Conservation (phyloP, 306 rosid species). For the Trifolium repens region DNA sequence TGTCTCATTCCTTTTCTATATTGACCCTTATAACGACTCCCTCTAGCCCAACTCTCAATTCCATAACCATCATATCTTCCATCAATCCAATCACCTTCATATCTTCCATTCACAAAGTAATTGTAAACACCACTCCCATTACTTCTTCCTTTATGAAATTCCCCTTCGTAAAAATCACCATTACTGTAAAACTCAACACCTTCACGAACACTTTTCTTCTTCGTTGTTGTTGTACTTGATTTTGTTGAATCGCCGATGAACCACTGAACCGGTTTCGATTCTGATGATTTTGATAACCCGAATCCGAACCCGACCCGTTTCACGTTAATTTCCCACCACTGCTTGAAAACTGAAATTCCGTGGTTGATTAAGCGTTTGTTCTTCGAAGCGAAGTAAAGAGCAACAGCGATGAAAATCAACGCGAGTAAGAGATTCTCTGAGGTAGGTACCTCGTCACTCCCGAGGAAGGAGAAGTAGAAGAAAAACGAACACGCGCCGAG, state of each 20-base stretch:
- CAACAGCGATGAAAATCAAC: conserved; percentile 77
- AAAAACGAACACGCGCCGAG: conserved; percentile 51
- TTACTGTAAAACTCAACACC: conserved; percentile 97
- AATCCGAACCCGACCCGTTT: conserved; percentile 57
- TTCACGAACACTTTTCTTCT: conserved; percentile 56
- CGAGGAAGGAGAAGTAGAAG: conserved; percentile 58
- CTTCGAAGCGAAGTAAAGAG: conserved; percentile 70
- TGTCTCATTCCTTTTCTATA: conserved; percentile 85
- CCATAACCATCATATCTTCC: conserved; percentile 94
- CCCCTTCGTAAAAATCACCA: conserved; percentile 97
- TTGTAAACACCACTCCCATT: conserved; percentile 97
- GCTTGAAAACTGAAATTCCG: conserved; percentile 53
- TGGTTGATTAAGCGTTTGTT: conserved; percentile 67
- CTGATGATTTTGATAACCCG: conserved; percentile 46
- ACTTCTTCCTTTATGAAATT: conserved; percentile 77
- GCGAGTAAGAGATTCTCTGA: conserved; percentile 82
- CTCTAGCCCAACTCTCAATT: conserved; percentile 93
- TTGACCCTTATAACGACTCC: conserved; percentile 84
- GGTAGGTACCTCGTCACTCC: conserved; percentile 60
- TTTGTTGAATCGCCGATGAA: conserved; percentile 67
- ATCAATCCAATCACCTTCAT: conserved; percentile 97
- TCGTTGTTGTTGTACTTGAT: background rate
- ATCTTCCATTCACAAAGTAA: conserved; percentile 84
- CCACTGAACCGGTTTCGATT: conserved; percentile 80
- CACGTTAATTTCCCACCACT: conserved; percentile 65